Evolutionary conservation across 2,329 filamentous ascomycete genomes (phyloP).

Genomic region (Curvularia eragrostidis): DNA sequence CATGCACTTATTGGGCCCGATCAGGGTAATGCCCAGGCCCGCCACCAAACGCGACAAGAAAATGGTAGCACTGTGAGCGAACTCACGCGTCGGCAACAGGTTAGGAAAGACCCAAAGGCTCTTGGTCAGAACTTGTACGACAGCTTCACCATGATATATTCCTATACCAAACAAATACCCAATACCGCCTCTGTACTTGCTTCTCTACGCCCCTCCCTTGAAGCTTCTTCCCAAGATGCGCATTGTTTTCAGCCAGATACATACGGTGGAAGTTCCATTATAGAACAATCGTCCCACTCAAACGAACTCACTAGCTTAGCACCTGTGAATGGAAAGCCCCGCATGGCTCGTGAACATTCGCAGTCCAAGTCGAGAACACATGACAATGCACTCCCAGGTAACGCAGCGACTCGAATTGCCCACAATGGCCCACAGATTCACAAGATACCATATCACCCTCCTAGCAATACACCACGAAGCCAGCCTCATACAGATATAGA

Average conservation of each 20-base stretch:
- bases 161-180: conserved; percentile 44
- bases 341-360: conserved; percentile 19
- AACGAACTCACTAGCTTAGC: conserved; percentile 21
- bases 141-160: conserved; percentile 44
- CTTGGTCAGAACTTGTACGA: conserved; percentile 66
- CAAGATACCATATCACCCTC: conserved; percentile 35
- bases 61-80: conserved; percentile 18
- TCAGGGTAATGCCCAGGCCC: not conserved
- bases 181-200: conserved; percentile 32
- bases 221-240: not conserved
- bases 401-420: conserved; percentile 21
- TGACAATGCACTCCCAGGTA: conserved; percentile 14
- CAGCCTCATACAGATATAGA: conserved; percentile 5
- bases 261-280: not conserved
- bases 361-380: conserved; percentile 10
- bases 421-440: conserved; percentile 39
- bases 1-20: not conserved
- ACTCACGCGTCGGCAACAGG: conserved; percentile 36
- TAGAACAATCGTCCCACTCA: not conserved
- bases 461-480: conserved; percentile 13
- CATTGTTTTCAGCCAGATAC: not conserved
- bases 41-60: not conserved
- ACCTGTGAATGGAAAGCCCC: conserved; percentile 10
- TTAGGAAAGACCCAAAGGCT: conserved; percentile 64
- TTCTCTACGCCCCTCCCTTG: conserved; percentile 23